A percentile compares a stretch with the other conserved stretches of the same genome.
Evolutionary conservation across 805 yeast species (phyloP).

Genomic region (Wilhelminamyces savonicus): DNA sequence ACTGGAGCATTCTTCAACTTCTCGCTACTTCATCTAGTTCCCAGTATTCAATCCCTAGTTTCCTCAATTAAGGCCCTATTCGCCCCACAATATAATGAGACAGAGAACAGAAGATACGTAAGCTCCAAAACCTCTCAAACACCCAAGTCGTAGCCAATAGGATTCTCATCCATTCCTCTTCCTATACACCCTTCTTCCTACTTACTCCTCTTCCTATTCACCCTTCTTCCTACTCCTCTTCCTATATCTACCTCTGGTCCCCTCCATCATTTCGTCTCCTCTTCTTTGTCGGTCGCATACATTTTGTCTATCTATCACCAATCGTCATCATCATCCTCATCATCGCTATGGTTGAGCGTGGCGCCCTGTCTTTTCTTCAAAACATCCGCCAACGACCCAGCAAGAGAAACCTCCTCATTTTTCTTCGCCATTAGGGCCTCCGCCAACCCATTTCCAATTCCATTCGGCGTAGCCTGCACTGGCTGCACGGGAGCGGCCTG

Average conservation of each 20-base stretch:
- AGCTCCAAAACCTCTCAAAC: too few species aligned
- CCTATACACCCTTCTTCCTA: not conserved
- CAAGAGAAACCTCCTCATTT: slow-evolving; percentile 54
- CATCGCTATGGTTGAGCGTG: slow-evolving; percentile 62
- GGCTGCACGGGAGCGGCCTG: slow-evolving; percentile 6
- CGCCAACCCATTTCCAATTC: slow-evolving; percentile 54
- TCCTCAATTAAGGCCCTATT: too few species aligned
- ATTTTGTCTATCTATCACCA: slow-evolving; percentile 5
- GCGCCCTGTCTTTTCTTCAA: slow-evolving; percentile 66
- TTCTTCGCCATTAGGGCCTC: slow-evolving; percentile 62
- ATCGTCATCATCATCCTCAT: slow-evolving; percentile 62
- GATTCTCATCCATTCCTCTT: too few species aligned
- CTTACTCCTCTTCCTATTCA: not conserved
- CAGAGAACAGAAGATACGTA: too few species aligned
- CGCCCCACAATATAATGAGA: too few species aligned
- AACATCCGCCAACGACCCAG: slow-evolving; percentile 88
- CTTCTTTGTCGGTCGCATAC: not conserved
- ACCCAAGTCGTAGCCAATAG: too few species aligned
- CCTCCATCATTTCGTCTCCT: not conserved
- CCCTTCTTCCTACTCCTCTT: slow-evolving; percentile 1
- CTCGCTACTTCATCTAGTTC: too few species aligned
- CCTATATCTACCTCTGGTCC: not conserved
- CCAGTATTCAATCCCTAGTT: too few species aligned
- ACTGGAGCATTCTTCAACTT: too few species aligned
- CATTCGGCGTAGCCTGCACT: slow-evolving; percentile 16